These are phyloP conservation scores for Wallacemonas rigidus DNA, from an alignment of 208 protist species.

Conservation along the genomic window DNA sequence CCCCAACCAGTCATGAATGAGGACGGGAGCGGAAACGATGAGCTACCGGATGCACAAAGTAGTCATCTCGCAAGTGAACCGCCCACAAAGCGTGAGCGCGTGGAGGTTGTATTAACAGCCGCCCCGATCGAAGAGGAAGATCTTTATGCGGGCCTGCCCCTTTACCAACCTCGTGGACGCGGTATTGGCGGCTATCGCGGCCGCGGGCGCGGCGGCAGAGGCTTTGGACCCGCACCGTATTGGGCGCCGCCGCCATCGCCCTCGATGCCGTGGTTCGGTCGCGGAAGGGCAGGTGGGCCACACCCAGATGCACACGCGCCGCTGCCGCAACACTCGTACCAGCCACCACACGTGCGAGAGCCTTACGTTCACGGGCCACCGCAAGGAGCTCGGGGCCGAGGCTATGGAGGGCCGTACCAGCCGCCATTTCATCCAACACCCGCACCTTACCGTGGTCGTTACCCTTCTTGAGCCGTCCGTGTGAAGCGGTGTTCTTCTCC, in stretches of 20 bases:
- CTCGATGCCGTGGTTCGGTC: not conserved
- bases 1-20: slow-evolving; percentile 1
- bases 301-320: not conserved
- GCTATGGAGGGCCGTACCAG: slow-evolving; percentile 21
- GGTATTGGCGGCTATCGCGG: slow-evolving; percentile 24
- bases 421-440: slow-evolving; percentile 16
- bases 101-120: slow-evolving; percentile 38
- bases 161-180: not conserved
- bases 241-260: not conserved
- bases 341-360: not conserved
- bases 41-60: not conserved
- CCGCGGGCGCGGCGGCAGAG: slow-evolving; percentile 20
- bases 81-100: slow-evolving; percentile 28
- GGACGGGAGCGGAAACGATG: not conserved
- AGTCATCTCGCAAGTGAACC: slow-evolving; percentile 11
- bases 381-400: slow-evolving; percentile 24
- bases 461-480: slow-evolving; percentile 9
- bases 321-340: not conserved
- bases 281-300: not conserved
- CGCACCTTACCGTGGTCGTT: slow-evolving; percentile 27
- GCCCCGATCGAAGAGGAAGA: slow-evolving; percentile 57
- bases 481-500: not conserved
- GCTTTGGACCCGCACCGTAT: slow-evolving; percentile 8
- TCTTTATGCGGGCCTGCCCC: slow-evolving; percentile 64
- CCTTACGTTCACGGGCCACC: not conserved